These are phyloP conservation scores for Penicillium canariense DNA, from an alignment of 495 filamentous ascomycete species.

Conservation along the genomic window DNA sequence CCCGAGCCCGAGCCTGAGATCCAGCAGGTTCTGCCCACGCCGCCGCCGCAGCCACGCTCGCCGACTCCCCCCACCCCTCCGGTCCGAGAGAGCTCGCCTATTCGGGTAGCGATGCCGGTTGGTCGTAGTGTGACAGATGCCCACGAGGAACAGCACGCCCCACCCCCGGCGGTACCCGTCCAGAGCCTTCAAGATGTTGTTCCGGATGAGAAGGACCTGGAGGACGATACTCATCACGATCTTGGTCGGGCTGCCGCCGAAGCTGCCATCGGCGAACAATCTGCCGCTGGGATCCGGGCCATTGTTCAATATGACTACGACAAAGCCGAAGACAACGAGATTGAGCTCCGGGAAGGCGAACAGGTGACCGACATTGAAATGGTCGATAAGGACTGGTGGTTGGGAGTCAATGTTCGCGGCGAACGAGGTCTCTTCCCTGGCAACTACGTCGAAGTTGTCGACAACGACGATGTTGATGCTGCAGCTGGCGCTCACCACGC, in stretches of 20 bases:
- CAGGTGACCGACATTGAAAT: constrained; percentile 94
- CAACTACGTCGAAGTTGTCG: constrained; percentile 90
- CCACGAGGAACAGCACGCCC: constrained; percentile 48
- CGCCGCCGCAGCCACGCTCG: constrained; percentile 59
- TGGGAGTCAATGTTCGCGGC: constrained; percentile 77
- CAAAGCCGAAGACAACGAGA: constrained; percentile 93
- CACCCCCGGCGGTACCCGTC: constrained; percentile 53
- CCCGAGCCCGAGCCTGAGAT: constrained; percentile 48
- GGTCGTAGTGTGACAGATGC: constrained; percentile 54
- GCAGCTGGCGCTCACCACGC: constrained; percentile 27
- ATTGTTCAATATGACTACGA: constrained; percentile 93
- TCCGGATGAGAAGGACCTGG: constrained; percentile 60
- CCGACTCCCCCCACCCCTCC: constrained; percentile 59
- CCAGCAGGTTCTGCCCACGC: constrained; percentile 43
- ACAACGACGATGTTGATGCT: constrained; percentile 45
- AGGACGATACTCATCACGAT: constrained; percentile 62
- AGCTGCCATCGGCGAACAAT: constrained; percentile 40
- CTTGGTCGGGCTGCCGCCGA: constrained; percentile 61
- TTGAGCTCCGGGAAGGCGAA: constrained; percentile 88
- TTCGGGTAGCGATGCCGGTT: constrained; percentile 86
- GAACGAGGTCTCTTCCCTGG: constrained; percentile 90
- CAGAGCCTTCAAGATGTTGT: constrained; percentile 57
- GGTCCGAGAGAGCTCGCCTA: constrained; percentile 63
- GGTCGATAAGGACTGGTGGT: constrained; percentile 98
- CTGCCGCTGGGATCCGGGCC: constrained; percentile 59